Evolutionary conservation across 2,329 filamentous ascomycete genomes (phyloP), one percentile per base, ranked within the genome.

Genomic region (Scedosporium dehoogii): DNA sequence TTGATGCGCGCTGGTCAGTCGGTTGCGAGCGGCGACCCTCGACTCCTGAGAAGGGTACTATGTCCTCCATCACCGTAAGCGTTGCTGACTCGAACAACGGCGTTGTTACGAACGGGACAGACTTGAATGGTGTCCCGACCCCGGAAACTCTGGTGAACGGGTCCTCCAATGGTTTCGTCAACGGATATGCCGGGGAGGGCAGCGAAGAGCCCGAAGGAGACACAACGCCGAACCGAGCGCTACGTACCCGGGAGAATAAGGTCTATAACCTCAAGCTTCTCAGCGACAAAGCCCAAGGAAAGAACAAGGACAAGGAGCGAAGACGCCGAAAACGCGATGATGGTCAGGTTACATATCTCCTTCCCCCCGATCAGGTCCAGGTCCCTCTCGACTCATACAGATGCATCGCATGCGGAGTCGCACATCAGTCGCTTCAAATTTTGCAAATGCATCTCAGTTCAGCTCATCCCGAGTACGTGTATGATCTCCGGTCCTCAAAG

Each of bases 231-330:
- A 81, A 76, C 61, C 77, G 82, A 63, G 79, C 79, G 1, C 70
- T 83, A 18, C 77, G 82, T 53, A 72, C 74, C 16, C 77, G 82
- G 18, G 74, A 74, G 51, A 78, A 77, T 62, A 80, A 81, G 64
- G 76, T 78, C 23, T 87, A 87, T 68, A 87, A 87, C 65, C 70
- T 86, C 44, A 86, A 85, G 68, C 74, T 80, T 12, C 72, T 86
- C 16, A 85, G 80, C 69, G 81, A 83, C 66, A 80, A 82, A 66
- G 81, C 82, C 5, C 77, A 82, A 60, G 66, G 78, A 80, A 53
- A 76, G 75, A 64, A 80, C 78, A 65, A 75, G 75, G 18, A 44
- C 27, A 42, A 42, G 42, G 29, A 44, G 18, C 12, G 57, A n/a
- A 74, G 74, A 33, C 46, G 33, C 21, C 42, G 56, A 9, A 23